A percentile compares a stretch with the other conserved stretches of the same genome.
Conservation (phyloP, 2,329 filamentous ascomycete species). For the Exophiala bonariae region DNA sequence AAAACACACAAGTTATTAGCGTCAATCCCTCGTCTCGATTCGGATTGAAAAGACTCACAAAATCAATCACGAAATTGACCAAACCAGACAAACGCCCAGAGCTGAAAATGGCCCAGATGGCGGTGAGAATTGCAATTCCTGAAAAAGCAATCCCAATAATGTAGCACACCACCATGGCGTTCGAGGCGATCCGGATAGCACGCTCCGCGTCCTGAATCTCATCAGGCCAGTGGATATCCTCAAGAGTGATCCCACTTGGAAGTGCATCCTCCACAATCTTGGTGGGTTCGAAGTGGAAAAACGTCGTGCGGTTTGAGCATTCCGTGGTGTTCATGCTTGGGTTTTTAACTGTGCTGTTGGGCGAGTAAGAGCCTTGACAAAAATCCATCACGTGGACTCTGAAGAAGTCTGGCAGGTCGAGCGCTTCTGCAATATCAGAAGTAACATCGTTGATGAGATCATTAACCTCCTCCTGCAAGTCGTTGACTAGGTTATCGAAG, state of each 20-base stretch:
- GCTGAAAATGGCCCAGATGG: constrained; percentile 46
- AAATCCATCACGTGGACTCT: constrained; percentile 60
- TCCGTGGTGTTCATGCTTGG: constrained; percentile 53
- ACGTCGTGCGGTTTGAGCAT: constrained; percentile 55
- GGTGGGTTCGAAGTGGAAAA: constrained; percentile 60
- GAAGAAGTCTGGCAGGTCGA: constrained; percentile 63
- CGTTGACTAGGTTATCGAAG: constrained; percentile 36
- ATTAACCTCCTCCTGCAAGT: constrained; percentile 44
- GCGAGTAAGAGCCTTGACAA: constrained; percentile 50
- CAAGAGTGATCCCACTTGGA: constrained; percentile 48
- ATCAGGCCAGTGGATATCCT: constrained; percentile 57
- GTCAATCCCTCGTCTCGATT: not conserved
- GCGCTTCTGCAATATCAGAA: constrained; percentile 43
- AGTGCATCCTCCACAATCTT: constrained; percentile 51
- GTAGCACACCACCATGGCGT: constrained; percentile 60
- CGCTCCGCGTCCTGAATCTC: constrained; percentile 56
- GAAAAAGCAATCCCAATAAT: constrained; percentile 57
- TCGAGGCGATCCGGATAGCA: constrained; percentile 50
- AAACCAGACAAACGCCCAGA: constrained; percentile 48
- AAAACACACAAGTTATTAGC: constrained; percentile 3
- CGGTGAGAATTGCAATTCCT: constrained; percentile 50
- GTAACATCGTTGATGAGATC: constrained; percentile 37
- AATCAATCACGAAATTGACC: constrained; percentile 51
- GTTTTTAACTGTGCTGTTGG: constrained; percentile 34
- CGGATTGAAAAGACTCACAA: constrained; percentile 32